These are phyloP conservation scores for Plasmodium sp. DNA, from an alignment of 169 alveolate genomes.

Conservation along the genomic window DNA sequence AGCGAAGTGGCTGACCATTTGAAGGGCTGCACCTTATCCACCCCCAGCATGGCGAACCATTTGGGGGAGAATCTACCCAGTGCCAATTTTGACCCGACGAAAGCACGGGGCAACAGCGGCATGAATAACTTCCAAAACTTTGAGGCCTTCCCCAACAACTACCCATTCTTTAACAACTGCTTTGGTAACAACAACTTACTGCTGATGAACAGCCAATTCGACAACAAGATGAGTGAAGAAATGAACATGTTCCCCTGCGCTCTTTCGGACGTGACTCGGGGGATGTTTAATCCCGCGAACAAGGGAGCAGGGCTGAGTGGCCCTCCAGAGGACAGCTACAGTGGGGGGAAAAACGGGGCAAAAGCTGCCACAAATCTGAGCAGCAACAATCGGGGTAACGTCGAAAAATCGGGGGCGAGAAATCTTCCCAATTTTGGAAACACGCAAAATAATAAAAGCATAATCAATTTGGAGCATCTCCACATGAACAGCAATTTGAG, in stretches of 20 bases:
- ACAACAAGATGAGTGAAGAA: not conserved
- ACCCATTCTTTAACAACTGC: not conserved
- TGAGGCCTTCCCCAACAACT: not conserved
- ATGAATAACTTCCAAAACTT: not conserved
- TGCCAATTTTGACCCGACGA: not conserved
- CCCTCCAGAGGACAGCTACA: not conserved
- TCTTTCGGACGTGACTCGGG: not conserved
- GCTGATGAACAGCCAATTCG: not conserved
- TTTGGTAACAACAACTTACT: not conserved
- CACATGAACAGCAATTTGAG: not conserved
- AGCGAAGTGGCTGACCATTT: not conserved
- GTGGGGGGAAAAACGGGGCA: not conserved
- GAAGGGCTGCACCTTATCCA: not conserved
- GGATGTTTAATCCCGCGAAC: not conserved
- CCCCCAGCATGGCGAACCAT: not conserved
- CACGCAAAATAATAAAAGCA: not conserved
- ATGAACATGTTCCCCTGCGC: not conserved
- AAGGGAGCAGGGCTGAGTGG: not conserved
- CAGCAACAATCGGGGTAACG: not conserved
- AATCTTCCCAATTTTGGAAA: not conserved
- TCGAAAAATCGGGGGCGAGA: not conserved
- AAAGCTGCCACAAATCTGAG: not conserved
- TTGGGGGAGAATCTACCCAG: not conserved
- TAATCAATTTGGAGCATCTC: not conserved
- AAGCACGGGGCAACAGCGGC: not conserved